Conservation (phyloP, 2,329 filamentous ascomycete genomes). For the Verticillium alfalfae region DNA sequence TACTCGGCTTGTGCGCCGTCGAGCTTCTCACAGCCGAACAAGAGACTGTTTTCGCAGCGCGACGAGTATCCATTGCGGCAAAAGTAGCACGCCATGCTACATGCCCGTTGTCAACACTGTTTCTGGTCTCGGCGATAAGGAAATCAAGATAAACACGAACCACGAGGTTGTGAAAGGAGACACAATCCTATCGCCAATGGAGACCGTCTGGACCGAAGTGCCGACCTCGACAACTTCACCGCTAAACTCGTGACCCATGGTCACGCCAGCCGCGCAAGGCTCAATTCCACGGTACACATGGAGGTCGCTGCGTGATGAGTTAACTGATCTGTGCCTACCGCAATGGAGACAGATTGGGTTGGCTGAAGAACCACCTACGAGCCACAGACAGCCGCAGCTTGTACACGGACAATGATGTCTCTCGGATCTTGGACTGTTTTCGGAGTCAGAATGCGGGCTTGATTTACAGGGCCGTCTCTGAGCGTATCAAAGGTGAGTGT, state of each 20-base stretch:
- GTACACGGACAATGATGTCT: slow-evolving; percentile 80
- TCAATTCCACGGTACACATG: slow-evolving; percentile 84
- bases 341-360: no score
- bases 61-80: slow-evolving; percentile 73
- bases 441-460: neutral
- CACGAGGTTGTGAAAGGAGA: slow-evolving; percentile 80
- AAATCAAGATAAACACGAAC: slow-evolving; percentile 32
- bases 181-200: slow-evolving; percentile 73
- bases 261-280: slow-evolving; percentile 56
- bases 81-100: slow-evolving; percentile 72
- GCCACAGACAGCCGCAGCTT: slow-evolving; percentile 79
- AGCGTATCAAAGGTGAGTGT: neutral
- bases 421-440: slow-evolving; percentile 55
- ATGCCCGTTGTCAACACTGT: no score
- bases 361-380: slow-evolving; percentile 49
- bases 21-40: slow-evolving; percentile 65
- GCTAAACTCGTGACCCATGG: slow-evolving; percentile 84
- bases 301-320: slow-evolving; percentile 55
- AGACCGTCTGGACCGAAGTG: slow-evolving; percentile 59
- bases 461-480: neutral
- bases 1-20: slow-evolving; percentile 82
- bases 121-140: no score
- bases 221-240: slow-evolving; percentile 68
- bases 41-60: slow-evolving; percentile 62
- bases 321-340: neutral